These are phyloP conservation scores for Serendipita sp. DNA, from an alignment of 768 basidiomycete genomes.

Conservation along the genomic window DNA sequence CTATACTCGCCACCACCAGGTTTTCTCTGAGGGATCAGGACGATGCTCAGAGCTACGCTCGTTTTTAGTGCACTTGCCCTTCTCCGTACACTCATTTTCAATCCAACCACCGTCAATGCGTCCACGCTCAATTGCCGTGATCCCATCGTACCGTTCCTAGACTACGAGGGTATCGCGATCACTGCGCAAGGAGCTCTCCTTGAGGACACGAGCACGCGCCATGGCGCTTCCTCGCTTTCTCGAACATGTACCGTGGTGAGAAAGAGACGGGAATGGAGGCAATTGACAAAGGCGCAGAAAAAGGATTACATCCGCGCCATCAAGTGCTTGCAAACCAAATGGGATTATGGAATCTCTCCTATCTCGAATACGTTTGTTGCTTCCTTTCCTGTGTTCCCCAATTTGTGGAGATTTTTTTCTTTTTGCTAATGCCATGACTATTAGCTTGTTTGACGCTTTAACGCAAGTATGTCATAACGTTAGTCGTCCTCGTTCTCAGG, in stretches of 20 bases:
- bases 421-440: neutral
- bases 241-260: neutral
- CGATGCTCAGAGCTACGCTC: too few species aligned
- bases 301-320: conserved; percentile 2
- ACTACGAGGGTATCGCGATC: neutral
- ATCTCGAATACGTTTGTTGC: neutral
- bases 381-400: neutral
- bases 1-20: too few species aligned
- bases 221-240: too few species aligned
- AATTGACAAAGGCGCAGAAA: neutral
- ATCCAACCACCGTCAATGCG: neutral
- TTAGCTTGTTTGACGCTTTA: neutral
- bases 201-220: neutral
- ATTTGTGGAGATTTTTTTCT: neutral
- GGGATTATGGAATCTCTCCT: neutral
- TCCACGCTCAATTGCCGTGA: neutral
- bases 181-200: neutral
- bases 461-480: neutral
- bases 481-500: too few species aligned
- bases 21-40: too few species aligned
- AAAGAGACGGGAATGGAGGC: neutral
- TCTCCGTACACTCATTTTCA: too few species aligned
- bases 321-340: neutral
- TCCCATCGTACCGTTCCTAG: neutral
- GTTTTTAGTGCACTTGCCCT: too few species aligned